Evolutionary conservation across 345 rosid genomes (phyloP), one percentile per base, ranked within the genome.

Genomic region (Lepidium didymum): DNA sequence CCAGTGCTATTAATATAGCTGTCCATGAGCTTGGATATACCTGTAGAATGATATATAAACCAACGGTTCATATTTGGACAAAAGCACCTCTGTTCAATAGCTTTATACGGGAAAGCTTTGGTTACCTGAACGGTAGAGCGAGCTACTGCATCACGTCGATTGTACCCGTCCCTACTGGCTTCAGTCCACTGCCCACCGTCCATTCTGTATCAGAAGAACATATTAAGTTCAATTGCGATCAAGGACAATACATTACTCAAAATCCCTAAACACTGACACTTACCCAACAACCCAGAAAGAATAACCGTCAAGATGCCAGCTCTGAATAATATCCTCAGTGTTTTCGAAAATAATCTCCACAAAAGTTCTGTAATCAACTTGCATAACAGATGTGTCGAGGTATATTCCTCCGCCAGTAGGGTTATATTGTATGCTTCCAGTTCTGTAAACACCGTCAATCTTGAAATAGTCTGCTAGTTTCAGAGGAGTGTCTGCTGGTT

Each of bases 221-320:
- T 68, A 31, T 1, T 42, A 15, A 54, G 64, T 44, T 42, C 12
- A 27, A 7, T 0, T 3, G 16, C 13, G 21, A 54, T 35, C 23
- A 13, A 31, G 43, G 21, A 33, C 56, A 47, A 45, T 31, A 42
- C 46, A 55, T 23, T 4, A 18, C 19, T 10, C 31, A 27, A 18
- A 10, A 38, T 33, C 14, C 18, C 66, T 29, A 37, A 23, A 38
- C 15, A 38, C 27, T n/a, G 58, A 51, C 0, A 66, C 96, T 81
- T 81, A 94, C 99, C 97, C 99, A 29, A 94, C 97, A 35, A 91
- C 91, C 52, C 84, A 89, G 82, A 94, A 94, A 47, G 84, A 76
- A 84, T 91, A 87, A 43, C 99, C 99, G 44, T 87, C 68, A 35
- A 94, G 87, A 62, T 94, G 99, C 78, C 80, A 94, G 70, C 91